These are phyloP conservation scores for Leccinum uliginosum DNA, from an alignment of 768 basidiomycete genomes.

Conservation along the genomic window DNA sequence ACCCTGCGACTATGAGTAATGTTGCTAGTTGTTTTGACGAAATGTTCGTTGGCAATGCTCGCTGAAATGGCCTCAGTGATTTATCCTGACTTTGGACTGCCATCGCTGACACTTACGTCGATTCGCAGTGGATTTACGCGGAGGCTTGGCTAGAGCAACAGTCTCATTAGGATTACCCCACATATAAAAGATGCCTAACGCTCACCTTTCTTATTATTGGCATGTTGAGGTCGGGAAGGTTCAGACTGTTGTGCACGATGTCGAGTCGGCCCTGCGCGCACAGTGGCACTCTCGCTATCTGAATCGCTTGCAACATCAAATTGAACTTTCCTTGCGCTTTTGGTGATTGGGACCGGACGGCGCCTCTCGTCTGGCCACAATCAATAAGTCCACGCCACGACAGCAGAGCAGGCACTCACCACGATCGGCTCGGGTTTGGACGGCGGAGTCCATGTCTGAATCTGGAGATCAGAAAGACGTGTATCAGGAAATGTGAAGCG, in stretches of 20 bases:
- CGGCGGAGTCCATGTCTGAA: constrained; percentile 12
- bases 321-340: constrained; percentile 10
- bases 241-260: not conserved
- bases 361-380: constrained; percentile 4
- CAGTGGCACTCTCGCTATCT: constrained; percentile 14
- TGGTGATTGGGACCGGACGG: not conserved
- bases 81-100: not conserved
- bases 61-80: constrained; percentile 11
- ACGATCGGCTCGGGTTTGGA: not conserved
- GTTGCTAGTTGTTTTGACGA: constrained; percentile 3
- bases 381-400: not conserved
- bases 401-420: not conserved
- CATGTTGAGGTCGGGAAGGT: not conserved
- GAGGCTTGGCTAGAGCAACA: constrained; percentile 6
- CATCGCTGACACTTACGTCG: constrained; percentile 11
- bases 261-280: constrained; percentile 8
- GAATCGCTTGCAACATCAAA: constrained; percentile 11
- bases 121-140: not conserved
- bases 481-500: not conserved
- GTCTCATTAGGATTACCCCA: not conserved
- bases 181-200: not conserved
- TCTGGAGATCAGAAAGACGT: constrained; percentile 4
- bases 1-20: not conserved
- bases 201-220: constrained; percentile 6
- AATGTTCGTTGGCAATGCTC: not conserved